Conservation (phyloP, 768 basidiomycete species). For the Infundibulicybe gibba region DNA sequence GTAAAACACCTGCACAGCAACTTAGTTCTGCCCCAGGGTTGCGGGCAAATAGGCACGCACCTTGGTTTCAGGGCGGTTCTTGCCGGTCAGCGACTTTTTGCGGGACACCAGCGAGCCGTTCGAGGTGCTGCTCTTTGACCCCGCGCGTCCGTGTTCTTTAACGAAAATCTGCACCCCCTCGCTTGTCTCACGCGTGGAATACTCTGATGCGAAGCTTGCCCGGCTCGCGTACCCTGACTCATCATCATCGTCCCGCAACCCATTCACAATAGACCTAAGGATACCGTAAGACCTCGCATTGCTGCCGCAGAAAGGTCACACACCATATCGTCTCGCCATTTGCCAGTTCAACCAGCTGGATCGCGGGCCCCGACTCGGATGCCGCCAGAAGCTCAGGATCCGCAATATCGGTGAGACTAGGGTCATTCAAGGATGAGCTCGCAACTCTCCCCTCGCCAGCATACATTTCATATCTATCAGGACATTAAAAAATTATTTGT, state of each 20-base stretch:
- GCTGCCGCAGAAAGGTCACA: slow-evolving; percentile 19
- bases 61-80: slow-evolving; percentile 80
- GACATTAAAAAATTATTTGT: slow-evolving; percentile 10
- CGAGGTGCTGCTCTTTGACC: slow-evolving; percentile 56
- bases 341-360: slow-evolving; percentile 81
- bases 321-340: slow-evolving; percentile 88
- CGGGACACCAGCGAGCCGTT: slow-evolving; percentile 57
- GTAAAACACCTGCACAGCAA: slow-evolving; percentile 61
- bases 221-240: slow-evolving; percentile 67
- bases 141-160: slow-evolving; percentile 68
- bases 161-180: slow-evolving; percentile 71
- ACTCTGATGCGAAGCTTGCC: slow-evolving; percentile 72
- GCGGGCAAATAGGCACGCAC: slow-evolving; percentile 33
- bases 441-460: slow-evolving; percentile 50
- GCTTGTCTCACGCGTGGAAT: slow-evolving; percentile 48
- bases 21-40: slow-evolving; percentile 10
- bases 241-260: slow-evolving; percentile 72
- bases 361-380: slow-evolving; percentile 53
- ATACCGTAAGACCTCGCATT: slow-evolving; percentile 8
- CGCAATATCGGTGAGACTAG: slow-evolving; percentile 22
- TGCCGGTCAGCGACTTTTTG: slow-evolving; percentile 51
- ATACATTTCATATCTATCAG: slow-evolving; percentile 76
- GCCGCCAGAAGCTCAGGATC: slow-evolving; percentile 14
- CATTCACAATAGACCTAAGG: slow-evolving; percentile 77
- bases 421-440: slow-evolving; percentile 27